Evolutionary conservation across 2,329 filamentous ascomycete species (phyloP).

Genomic region (Dactylellina leptospora): DNA sequence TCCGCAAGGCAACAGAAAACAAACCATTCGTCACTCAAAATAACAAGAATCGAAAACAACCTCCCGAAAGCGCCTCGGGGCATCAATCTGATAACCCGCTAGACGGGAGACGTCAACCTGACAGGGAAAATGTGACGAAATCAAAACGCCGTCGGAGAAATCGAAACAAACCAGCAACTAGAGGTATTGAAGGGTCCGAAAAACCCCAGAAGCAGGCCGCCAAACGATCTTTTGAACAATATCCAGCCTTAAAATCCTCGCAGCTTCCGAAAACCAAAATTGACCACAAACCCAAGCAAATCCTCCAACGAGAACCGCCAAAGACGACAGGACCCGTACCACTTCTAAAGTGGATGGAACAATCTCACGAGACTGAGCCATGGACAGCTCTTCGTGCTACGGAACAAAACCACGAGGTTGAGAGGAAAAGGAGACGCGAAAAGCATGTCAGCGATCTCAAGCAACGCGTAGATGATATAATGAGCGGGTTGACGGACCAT

Average conservation of each 20-base stretch:
- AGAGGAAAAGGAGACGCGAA: background rate
- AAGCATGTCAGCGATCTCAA: background rate
- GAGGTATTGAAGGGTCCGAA: background rate
- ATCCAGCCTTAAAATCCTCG: background rate
- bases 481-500: background rate
- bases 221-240: background rate
- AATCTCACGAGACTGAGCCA: background rate
- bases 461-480: background rate
- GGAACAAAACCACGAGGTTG: background rate
- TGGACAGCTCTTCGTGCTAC: background rate
- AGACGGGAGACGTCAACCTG: no score
- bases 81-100: background rate
- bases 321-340: background rate
- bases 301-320: background rate
- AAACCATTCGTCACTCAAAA: background rate
- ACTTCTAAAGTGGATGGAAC: background rate
- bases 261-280: background rate
- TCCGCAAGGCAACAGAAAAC: background rate
- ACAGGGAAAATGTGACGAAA: constrained; percentile 8
- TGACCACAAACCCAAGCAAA: background rate
- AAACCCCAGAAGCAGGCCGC: background rate
- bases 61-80: background rate
- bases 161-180: constrained; percentile 1
- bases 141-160: constrained; percentile 3
- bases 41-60: background rate